Percentiles rank a stretch among this genome's conserved stretches.
These are phyloP conservation scores for Cryptosporidium xiaoi DNA, from an alignment of 169 alveolate genomes.

Conservation along the genomic window DNA sequence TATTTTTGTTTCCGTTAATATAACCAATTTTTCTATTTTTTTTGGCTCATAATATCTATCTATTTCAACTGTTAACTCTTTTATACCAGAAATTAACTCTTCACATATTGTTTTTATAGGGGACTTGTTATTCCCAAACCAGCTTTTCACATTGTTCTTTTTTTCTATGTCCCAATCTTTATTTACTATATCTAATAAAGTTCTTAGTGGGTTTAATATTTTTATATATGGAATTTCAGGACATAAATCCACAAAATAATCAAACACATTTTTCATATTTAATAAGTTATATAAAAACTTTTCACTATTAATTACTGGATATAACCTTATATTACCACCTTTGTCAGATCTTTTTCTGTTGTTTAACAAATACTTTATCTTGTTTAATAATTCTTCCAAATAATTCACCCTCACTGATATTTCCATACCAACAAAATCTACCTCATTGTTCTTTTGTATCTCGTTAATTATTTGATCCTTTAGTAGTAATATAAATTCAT, in stretches of 20 bases:
- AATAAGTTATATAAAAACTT: conserved; percentile 20
- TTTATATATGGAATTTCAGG: conserved; percentile 31
- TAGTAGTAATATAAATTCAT: conserved; percentile 3
- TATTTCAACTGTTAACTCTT: conserved; percentile 20
- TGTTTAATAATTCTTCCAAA: conserved; percentile 2
- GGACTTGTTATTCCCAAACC: conserved; percentile 35
- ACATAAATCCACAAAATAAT: conserved; percentile 8
- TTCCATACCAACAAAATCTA: conserved; percentile 1
- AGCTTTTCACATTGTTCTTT: conserved; percentile 1
- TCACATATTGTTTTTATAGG: conserved; percentile 28
- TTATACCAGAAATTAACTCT: conserved; percentile 16
- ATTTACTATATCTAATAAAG: conserved; percentile 33
- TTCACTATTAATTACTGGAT: conserved; percentile 19
- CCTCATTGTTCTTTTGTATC: conserved; percentile 10
- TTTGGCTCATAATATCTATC: conserved; percentile 21
- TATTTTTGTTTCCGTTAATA: conserved; percentile 40
- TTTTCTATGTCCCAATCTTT: conserved; percentile 46
- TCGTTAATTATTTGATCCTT: conserved; percentile 37
- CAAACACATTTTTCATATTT: conserved; percentile 28
- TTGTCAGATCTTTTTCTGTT: not conserved
- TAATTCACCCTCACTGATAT: conserved; percentile 1
- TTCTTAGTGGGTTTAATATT: conserved; percentile 24
- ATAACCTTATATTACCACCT: not conserved
- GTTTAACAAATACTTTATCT: conserved; percentile 18
- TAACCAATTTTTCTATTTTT: conserved; percentile 37